Conservation (phyloP, 305 asterid species). For the Fraxinus albicans region DNA sequence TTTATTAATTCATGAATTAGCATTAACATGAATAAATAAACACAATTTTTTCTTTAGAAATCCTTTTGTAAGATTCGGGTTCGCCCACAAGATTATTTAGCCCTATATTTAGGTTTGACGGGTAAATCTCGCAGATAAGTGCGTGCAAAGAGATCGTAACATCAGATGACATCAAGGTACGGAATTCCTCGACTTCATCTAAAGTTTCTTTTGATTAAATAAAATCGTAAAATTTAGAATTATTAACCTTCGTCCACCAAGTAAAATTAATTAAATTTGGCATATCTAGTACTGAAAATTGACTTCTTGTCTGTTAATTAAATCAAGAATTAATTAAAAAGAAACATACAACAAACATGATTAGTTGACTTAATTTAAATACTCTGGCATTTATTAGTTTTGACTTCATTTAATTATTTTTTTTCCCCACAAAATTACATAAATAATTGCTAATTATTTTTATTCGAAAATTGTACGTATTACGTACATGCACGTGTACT, state of each 20-base stretch:
- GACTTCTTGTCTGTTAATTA: not conserved
- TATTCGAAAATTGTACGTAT: constrained; percentile 31
- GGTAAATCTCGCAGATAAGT: not conserved
- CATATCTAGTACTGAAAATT: not conserved
- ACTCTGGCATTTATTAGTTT: constrained; percentile 28
- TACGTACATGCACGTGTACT: constrained; percentile 44
- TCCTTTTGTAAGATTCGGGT: not conserved
- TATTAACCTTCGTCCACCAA: not conserved
- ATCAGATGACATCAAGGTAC: not conserved
- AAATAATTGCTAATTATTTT: not conserved
- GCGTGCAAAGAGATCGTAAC: not conserved
- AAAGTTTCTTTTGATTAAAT: not conserved
- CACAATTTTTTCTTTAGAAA: not conserved
- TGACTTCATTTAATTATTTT: constrained; percentile 8
- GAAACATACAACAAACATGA: not conserved
- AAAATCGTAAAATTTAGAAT: not conserved
- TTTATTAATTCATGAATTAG: not conserved
- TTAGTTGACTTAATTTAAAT: not conserved
- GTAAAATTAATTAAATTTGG: not conserved
- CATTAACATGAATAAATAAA: not conserved
- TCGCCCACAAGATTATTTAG: not conserved
- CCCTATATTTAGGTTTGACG: not conserved
- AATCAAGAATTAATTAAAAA: not conserved
- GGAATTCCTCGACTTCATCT: not conserved
- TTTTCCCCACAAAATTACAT: constrained; percentile 3